Conservation (phyloP, 192 early-diverging fungal genomes). For the Phlyctochytrium bullatum region DNA sequence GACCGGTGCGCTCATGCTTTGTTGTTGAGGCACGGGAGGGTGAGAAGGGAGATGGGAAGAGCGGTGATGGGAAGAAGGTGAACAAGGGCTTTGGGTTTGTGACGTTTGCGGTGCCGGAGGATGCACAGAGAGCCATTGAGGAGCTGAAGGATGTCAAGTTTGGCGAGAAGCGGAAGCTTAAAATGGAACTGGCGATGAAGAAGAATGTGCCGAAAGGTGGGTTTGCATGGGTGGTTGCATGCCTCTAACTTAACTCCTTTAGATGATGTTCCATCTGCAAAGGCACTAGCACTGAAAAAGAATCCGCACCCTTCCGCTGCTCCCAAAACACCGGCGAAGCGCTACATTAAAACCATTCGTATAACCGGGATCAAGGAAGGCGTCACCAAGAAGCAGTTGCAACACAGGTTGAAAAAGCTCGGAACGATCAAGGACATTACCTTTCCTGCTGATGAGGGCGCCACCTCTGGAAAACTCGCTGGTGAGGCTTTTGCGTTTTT, state of each 20-base stretch:
- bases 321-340: constrained; percentile 22
- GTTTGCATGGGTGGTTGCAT: background rate
- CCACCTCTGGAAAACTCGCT: constrained; percentile 19
- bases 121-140: constrained; percentile 74
- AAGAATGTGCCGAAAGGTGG: constrained; percentile 33
- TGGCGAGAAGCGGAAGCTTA: constrained; percentile 62
- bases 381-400: constrained; percentile 70
- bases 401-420: constrained; percentile 68
- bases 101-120: constrained; percentile 75
- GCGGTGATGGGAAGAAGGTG: constrained; percentile 38
- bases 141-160: constrained; percentile 77
- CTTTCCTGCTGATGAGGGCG: constrained; percentile 53
- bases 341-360: constrained; percentile 38
- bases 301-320: constrained; percentile 34
- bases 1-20: constrained; percentile 87
- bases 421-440: constrained; percentile 63
- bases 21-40: constrained; percentile 50
- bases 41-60: background rate
- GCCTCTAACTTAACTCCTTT: background rate
- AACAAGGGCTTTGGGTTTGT: constrained; percentile 95
- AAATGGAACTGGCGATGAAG: constrained; percentile 75
- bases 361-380: constrained; percentile 55
- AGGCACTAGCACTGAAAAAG: constrained; percentile 35
- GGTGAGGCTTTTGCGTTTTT: too few species aligned
- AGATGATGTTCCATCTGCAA: constrained; percentile 2